Percentiles rank a stretch among this genome's conserved stretches.
phyloP scores from a whole-genome alignment of 371 early-diverging fungal genomes.

The Mucor plumbeus region DNA sequence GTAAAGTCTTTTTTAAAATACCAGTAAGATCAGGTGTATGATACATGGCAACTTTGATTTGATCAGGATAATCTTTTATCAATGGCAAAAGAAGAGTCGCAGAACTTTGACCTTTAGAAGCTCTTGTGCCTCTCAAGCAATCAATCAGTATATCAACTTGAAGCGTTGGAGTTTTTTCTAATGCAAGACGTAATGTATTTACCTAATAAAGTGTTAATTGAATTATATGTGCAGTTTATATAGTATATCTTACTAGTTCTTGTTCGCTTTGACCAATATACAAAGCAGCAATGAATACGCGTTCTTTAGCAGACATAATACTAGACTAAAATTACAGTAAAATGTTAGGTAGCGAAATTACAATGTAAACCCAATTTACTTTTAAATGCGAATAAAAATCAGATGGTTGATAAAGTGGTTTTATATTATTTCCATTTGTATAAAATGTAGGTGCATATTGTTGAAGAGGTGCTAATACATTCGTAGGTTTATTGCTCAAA shows the following conservation, averaged over 20 bases:
- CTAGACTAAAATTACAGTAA: constrained; percentile 39
- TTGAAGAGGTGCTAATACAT: constrained; percentile 25
- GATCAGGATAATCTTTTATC: constrained; percentile 66
- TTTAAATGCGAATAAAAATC: constrained; percentile 54
- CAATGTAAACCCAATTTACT: constrained; percentile 4
- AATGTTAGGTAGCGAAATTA: not conserved
- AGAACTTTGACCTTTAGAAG: constrained; percentile 65
- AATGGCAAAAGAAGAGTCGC: constrained; percentile 74
- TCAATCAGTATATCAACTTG: constrained; percentile 82
- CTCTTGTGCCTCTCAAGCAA: constrained; percentile 85
- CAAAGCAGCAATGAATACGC: constrained; percentile 84
- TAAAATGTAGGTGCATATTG: constrained; percentile 36
- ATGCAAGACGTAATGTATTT: constrained; percentile 59
- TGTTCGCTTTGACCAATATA: constrained; percentile 87
- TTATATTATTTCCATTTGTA: constrained; percentile 37
- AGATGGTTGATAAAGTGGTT: constrained; percentile 51
- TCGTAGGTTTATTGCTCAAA: not conserved
- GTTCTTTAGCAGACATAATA: constrained; percentile 70
- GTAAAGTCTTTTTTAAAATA: constrained; percentile 71
- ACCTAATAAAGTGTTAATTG: constrained; percentile 44
- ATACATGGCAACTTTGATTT: constrained; percentile 76
- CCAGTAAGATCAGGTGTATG: constrained; percentile 87
- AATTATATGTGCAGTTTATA: not conserved
- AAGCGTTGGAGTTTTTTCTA: constrained; percentile 56
- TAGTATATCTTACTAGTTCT: constrained; percentile 64